Evolutionary conservation across 768 basidiomycete species (phyloP).

Genomic region (Boletus vinaceobasis): DNA sequence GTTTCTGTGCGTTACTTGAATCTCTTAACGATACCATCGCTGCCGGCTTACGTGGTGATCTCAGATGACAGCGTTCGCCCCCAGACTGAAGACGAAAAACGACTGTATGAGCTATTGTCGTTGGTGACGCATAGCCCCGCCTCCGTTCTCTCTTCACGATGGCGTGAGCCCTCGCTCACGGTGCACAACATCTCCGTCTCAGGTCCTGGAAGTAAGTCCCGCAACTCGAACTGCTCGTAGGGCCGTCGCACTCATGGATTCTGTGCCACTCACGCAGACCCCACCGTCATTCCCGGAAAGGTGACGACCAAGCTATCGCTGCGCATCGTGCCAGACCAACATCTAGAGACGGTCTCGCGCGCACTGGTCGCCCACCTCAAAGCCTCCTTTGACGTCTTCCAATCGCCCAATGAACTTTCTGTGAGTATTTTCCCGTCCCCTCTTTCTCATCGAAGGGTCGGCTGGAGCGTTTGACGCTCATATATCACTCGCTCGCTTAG

Average conservation of each 20-base stretch:
- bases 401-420: slow-evolving; percentile 69
- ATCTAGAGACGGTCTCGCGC: slow-evolving; percentile 62
- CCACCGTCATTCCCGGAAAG: slow-evolving; percentile 83
- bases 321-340: slow-evolving; percentile 93
- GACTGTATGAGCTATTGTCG: slow-evolving; percentile 66
- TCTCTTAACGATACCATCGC: background rate
- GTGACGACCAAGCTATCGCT: slow-evolving; percentile 86
- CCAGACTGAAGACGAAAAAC: slow-evolving; percentile 62
- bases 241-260: background rate
- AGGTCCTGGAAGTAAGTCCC: slow-evolving; percentile 66
- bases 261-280: slow-evolving; percentile 42
- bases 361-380: slow-evolving; percentile 58
- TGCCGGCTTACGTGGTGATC: background rate
- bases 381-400: slow-evolving; percentile 52
- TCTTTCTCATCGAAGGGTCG: background rate
- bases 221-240: background rate
- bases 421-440: slow-evolving; percentile 36
- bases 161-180: slow-evolving; percentile 89
- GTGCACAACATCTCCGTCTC: slow-evolving; percentile 83
- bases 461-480: background rate
- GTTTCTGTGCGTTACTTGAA: slow-evolving; percentile 65
- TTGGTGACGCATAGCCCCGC: slow-evolving; percentile 65
- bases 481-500: slow-evolving; percentile 36
- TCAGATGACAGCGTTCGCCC: slow-evolving; percentile 76
- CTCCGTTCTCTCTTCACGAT: slow-evolving; percentile 68